These are phyloP conservation scores for Candida neerlandica DNA, from an alignment of 1,139 yeast species.

Conservation along the genomic window DNA sequence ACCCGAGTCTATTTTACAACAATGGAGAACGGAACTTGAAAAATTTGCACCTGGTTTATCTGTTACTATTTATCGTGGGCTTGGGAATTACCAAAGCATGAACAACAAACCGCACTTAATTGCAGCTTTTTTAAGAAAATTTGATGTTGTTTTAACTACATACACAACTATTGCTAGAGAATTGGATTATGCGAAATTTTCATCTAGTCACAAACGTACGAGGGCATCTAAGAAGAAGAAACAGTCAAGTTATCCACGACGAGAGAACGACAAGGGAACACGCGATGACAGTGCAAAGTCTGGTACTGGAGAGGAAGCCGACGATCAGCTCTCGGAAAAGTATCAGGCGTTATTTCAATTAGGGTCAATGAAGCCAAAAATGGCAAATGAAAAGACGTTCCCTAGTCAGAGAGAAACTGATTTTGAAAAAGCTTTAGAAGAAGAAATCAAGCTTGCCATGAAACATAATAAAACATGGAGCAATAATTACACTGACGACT, in stretches of 20 bases:
- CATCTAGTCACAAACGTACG: slow-evolving; percentile 59
- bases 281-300: too few species aligned
- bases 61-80: slow-evolving; percentile 66
- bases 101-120: slow-evolving; percentile 43
- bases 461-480: slow-evolving; percentile 32
- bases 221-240: slow-evolving; percentile 33
- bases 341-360: slow-evolving; percentile 35
- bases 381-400: slow-evolving; percentile 27
- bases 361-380: slow-evolving; percentile 28
- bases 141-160: slow-evolving; percentile 83
- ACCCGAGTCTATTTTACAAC: slow-evolving; percentile 78
- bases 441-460: slow-evolving; percentile 37
- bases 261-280: slow-evolving; percentile 13
- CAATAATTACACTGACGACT: slow-evolving; percentile 41
- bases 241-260: slow-evolving; percentile 16
- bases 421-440: slow-evolving; percentile 39
- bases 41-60: slow-evolving; percentile 59
- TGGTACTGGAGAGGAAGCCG: background rate
- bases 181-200: slow-evolving; percentile 77
- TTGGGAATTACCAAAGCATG: slow-evolving; percentile 49
- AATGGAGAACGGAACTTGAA: slow-evolving; percentile 79
- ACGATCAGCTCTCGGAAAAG: slow-evolving; percentile 20
- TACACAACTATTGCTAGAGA: slow-evolving; percentile 72
- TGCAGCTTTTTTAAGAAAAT: slow-evolving; percentile 51
- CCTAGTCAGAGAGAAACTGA: slow-evolving; percentile 31